A percentile compares a stretch with the other conserved stretches of the same genome.
Evolutionary conservation across 2,329 filamentous ascomycete genomes (phyloP).

Genomic region (Fusarium subtropicale): DNA sequence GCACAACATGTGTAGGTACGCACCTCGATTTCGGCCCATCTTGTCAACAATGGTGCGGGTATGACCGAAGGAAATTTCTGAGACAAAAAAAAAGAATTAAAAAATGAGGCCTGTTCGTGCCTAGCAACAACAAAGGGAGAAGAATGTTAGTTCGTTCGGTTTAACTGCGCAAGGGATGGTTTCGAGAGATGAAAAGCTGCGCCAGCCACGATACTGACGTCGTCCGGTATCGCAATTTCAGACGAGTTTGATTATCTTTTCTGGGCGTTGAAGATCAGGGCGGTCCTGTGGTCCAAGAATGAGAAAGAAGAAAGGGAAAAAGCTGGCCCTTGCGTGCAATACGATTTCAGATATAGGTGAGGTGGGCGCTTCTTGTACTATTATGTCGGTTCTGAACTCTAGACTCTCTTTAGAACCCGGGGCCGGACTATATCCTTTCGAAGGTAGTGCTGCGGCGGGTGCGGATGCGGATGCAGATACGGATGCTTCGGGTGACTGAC

Average conservation of each 20-base stretch:
- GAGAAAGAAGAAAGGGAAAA: constrained; percentile 19
- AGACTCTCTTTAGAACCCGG: constrained; percentile 45
- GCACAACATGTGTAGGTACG: constrained; percentile 49
- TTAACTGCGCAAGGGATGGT: constrained; percentile 35
- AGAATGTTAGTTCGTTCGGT: constrained; percentile 17
- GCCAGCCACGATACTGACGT: constrained; percentile 43
- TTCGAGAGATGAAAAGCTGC: constrained; percentile 32
- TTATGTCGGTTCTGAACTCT: constrained; percentile 41
- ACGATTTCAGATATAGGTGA: constrained; percentile 36
- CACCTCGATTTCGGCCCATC: constrained; percentile 68
- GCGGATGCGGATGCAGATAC: constrained; percentile 40
- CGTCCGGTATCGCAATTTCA: constrained; percentile 34
- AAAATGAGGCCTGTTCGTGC: constrained; percentile 7
- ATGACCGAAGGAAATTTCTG: constrained; percentile 36
- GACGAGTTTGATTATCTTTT: constrained; percentile 8
- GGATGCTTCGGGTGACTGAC: constrained; percentile 47
- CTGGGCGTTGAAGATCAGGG: constrained; percentile 21
- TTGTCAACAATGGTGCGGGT: constrained; percentile 45
- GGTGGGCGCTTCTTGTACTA: constrained; percentile 36
- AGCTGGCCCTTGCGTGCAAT: constrained; percentile 30
- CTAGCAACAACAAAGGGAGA: constrained; percentile 17
- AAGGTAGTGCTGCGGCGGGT: constrained; percentile 45
- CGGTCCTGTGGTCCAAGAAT: constrained; percentile 23
- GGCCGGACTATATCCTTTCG: constrained; percentile 44
- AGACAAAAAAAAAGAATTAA: constrained; percentile 35